These are phyloP conservation scores for Myrmaecium sp. DNA, from an alignment of 2,329 filamentous ascomycete species.

Conservation along the genomic window DNA sequence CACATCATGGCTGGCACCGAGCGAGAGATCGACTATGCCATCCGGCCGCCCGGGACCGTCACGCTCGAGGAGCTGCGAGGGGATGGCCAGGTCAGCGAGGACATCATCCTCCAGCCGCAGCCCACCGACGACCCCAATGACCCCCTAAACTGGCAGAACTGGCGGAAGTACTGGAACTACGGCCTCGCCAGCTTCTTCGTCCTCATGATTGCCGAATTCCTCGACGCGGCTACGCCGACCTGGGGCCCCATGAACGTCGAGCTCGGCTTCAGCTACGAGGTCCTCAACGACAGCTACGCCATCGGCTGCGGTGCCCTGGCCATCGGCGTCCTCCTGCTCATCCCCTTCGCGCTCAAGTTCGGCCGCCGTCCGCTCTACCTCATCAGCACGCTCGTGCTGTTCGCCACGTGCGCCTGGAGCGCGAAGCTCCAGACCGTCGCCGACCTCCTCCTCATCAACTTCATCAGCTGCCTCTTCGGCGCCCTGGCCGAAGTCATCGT, in stretches of 20 bases:
- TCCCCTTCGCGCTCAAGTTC: slow-evolving; percentile 30
- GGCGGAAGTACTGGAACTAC: slow-evolving; percentile 24
- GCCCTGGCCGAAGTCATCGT: slow-evolving; percentile 26
- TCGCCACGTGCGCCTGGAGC: slow-evolving; percentile 24
- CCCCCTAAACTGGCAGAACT: slow-evolving; percentile 23
- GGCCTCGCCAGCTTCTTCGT: slow-evolving; percentile 25
- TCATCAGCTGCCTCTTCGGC: slow-evolving; percentile 27
- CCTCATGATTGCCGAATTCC: slow-evolving; percentile 24
- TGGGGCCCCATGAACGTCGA: slow-evolving; percentile 28
- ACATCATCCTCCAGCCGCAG: slow-evolving; percentile 2
- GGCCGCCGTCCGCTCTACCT: slow-evolving; percentile 30
- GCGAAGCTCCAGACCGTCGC: slow-evolving; percentile 24
- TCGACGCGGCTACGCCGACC: slow-evolving; percentile 24
- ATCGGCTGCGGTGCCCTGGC: slow-evolving; percentile 25
- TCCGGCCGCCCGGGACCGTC: no score
- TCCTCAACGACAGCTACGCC: slow-evolving; percentile 30
- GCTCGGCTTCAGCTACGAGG: slow-evolving; percentile 24
- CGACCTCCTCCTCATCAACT: slow-evolving; percentile 28
- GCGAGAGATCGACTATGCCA: no score
- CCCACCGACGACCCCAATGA: slow-evolving; percentile 17
- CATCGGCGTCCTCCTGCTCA: slow-evolving; percentile 25
- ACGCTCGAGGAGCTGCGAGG: slow-evolving; percentile 1
- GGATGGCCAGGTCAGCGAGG: slow-evolving; percentile 1
- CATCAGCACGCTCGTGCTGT: slow-evolving; percentile 22
- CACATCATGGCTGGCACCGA: no score